phyloP scores from a whole-genome alignment of 305 asterid species.

The Solanum hybrid region DNA sequence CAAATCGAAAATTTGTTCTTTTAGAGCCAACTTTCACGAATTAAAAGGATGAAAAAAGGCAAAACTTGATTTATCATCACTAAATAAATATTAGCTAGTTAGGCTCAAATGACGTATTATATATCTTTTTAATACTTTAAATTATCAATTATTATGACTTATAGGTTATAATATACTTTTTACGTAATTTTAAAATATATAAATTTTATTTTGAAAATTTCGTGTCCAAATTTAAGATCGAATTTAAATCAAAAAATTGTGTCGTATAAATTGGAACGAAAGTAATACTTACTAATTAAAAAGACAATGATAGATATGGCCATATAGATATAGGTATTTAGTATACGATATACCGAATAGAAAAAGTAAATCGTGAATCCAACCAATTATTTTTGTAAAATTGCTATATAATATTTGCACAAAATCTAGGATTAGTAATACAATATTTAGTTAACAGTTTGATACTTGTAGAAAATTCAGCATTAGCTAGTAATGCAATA shows the following conservation, averaged over 20 bases:
- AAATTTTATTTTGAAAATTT: not conserved
- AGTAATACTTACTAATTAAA: not conserved
- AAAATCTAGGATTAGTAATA: not conserved
- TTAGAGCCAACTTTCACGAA: not conserved
- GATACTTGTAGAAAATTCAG: no score
- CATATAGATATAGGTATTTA: not conserved
- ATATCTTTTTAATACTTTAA: not conserved
- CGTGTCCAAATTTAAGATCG: fast-evolving
- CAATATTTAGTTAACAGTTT: not conserved
- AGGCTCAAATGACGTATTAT: not conserved
- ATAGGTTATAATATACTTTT: not conserved
- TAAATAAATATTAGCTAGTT: not conserved
- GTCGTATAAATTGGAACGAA: not conserved
- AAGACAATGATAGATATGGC: not conserved
- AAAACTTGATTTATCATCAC: not conserved
- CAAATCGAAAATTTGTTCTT: not conserved
- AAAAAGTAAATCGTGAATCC: no score
- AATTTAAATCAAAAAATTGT: not conserved
- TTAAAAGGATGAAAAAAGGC: not conserved
- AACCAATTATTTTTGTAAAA: not conserved
- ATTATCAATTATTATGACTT: not conserved
- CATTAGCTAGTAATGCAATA: not conserved
- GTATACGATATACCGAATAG: not conserved
- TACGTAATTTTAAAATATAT: not conserved
- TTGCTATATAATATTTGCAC: not conserved